Conservation (phyloP, 208 protist genomes). For the Herpetomonas samuelpessoai region DNA sequence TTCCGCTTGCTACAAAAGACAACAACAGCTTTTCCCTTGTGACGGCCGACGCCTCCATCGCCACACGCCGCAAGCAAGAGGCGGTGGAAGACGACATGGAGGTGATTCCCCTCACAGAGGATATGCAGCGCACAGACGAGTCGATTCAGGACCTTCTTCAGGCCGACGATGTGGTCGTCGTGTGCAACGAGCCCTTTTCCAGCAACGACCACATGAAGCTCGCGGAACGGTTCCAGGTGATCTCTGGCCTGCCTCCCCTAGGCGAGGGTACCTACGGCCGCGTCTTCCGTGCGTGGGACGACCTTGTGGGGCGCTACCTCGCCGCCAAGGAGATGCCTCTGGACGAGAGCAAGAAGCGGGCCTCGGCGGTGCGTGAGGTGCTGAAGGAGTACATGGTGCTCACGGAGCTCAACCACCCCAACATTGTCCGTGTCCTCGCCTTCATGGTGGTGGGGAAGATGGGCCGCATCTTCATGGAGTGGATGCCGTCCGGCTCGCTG, state of each 20-base stretch:
- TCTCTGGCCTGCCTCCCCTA: conserved; percentile 25
- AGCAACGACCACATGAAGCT: conserved; percentile 41
- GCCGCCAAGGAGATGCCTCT: conserved; percentile 70
- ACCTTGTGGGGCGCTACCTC: conserved; percentile 49
- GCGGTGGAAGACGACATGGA: background rate
- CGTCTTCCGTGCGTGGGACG: conserved; percentile 62
- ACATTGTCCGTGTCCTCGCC: conserved; percentile 66
- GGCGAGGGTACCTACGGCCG: conserved; percentile 48
- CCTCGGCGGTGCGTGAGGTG: conserved; percentile 40
- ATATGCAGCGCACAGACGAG: background rate
- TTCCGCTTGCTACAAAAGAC: too few relatives aligned
- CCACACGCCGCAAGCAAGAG: background rate
- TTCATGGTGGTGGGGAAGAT: conserved; percentile 47
- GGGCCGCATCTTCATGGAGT: conserved; percentile 76
- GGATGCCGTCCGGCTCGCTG: conserved; percentile 66
- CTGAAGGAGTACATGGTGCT: conserved; percentile 70
- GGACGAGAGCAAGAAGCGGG: conserved; percentile 21
- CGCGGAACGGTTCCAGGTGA: conserved; percentile 46
- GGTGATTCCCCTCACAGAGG: background rate
- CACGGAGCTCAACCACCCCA: conserved; percentile 53
- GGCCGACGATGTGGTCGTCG: conserved; percentile 53
- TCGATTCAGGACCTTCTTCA: conserved; percentile 36
- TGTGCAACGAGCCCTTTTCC: conserved; percentile 52
- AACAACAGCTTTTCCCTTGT: too few relatives aligned
- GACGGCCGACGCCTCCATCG: background rate